Evolutionary conservation across 192 early-diverging fungal species (phyloP).

Genomic region (Chytriomyces confervae): DNA sequence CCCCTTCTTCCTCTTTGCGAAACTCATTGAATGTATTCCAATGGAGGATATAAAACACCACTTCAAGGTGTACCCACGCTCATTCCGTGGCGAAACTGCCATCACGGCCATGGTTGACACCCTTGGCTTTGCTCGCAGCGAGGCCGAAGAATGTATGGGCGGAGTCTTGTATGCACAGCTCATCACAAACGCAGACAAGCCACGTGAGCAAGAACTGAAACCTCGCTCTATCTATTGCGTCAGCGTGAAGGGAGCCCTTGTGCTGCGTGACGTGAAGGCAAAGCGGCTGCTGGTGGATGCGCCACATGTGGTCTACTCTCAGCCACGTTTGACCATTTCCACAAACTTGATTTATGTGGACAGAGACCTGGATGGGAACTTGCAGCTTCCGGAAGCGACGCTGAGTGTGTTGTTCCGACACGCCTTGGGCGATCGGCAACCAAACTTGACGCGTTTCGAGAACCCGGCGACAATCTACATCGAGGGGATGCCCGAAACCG

Average conservation of each 20-base stretch:
- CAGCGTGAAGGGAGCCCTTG: conserved; percentile 30
- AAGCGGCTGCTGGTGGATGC: conserved; percentile 8
- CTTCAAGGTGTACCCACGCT: conserved; percentile 33
- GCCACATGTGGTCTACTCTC: conserved; percentile 17
- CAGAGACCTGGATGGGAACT: conserved; percentile 15
- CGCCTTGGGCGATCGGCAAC: conserved; percentile 10
- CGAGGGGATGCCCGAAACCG: conserved; percentile 21
- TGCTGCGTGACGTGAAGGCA: conserved; percentile 29
- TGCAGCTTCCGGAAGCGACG: background rate
- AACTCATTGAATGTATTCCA: conserved; percentile 25
- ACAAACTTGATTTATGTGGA: conserved; percentile 37
- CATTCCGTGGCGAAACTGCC: conserved; percentile 24
- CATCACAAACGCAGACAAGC: conserved; percentile 28
- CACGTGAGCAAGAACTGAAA: conserved; percentile 15
- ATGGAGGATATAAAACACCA: conserved; percentile 32
- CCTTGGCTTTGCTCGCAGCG: conserved; percentile 10
- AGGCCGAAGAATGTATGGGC: conserved; percentile 30
- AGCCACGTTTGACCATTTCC: background rate
- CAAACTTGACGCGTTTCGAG: conserved; percentile 20
- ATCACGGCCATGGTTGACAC: background rate
- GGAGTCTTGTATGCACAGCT: conserved; percentile 24
- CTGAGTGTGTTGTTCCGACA: conserved; percentile 8
- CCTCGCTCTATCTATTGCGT: conserved; percentile 9
- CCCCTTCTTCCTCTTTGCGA: conserved; percentile 23
- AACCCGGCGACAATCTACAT: conserved; percentile 9